phyloP scores from a whole-genome alignment of 2,329 filamentous ascomycete genomes.

The Aureobasidium subglaciale region DNA sequence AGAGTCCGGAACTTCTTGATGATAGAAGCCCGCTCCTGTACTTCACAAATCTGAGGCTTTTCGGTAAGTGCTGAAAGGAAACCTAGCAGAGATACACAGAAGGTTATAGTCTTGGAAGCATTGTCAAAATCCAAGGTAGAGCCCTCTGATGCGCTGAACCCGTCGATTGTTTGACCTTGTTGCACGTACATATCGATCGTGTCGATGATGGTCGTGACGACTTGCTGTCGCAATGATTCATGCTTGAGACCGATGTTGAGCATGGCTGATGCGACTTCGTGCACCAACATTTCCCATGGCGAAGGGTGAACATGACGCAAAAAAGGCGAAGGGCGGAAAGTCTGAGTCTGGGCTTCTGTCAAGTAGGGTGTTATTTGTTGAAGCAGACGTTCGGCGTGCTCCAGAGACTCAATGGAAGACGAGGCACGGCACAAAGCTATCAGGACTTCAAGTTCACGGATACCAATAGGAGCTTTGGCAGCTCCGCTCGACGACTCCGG shows the following conservation, averaged over 20 bases:
- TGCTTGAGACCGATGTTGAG: constrained; percentile 74
- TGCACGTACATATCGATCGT: constrained; percentile 51
- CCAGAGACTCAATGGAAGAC: constrained; percentile 60
- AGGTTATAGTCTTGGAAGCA: constrained; percentile 51
- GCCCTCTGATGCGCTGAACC: not conserved
- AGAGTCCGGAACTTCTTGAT: constrained; percentile 65
- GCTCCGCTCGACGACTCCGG: constrained; percentile 19
- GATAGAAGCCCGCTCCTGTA: constrained; percentile 64
- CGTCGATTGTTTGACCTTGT: constrained; percentile 1
- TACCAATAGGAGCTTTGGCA: constrained; percentile 39
- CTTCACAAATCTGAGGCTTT: constrained; percentile 73
- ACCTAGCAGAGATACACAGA: constrained; percentile 79
- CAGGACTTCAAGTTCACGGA: constrained; percentile 86
- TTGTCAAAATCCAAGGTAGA: constrained; percentile 41
- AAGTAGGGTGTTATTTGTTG: constrained; percentile 77
- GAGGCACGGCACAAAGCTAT: constrained; percentile 87
- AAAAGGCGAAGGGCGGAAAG: constrained; percentile 71
- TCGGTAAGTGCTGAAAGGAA: constrained; percentile 78
- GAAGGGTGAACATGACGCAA: constrained; percentile 78
- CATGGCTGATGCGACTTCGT: constrained; percentile 70
- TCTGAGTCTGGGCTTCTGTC: constrained; percentile 72
- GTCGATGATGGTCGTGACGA: constrained; percentile 59
- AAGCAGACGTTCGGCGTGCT: constrained; percentile 72
- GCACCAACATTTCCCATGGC: constrained; percentile 77
- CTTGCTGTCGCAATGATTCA: constrained; percentile 57